Conservation (phyloP, 2,329 filamentous ascomycete species). For the Curvularia sp. region DNA sequence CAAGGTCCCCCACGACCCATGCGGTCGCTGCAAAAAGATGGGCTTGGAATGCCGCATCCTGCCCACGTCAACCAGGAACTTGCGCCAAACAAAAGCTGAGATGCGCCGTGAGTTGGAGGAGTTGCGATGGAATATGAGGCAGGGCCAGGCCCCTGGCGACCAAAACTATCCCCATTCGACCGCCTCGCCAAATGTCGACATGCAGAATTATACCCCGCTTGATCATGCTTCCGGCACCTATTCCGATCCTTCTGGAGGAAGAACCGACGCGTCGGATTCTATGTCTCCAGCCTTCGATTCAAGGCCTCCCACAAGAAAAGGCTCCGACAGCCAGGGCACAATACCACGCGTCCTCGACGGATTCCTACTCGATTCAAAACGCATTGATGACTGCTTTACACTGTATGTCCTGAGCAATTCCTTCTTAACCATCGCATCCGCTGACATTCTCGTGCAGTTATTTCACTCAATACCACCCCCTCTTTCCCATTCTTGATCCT, state of each 20-base stretch:
- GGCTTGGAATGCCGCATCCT: conserved; percentile 46
- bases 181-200: conserved; percentile 38
- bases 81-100: conserved; percentile 49
- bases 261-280: conserved; percentile 39
- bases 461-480: conserved; percentile 44
- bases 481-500: conserved; percentile 46
- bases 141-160: conserved; percentile 34
- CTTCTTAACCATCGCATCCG: not conserved
- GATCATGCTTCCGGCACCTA: conserved; percentile 37
- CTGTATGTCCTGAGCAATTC: conserved; percentile 29
- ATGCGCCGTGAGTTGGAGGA: conserved; percentile 49
- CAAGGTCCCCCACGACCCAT: conserved; percentile 48
- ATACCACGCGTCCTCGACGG: conserved; percentile 40
- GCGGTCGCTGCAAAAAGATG: conserved; percentile 47
- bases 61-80: conserved; percentile 47
- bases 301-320: conserved; percentile 34
- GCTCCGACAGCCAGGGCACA: conserved; percentile 31
- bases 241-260: conserved; percentile 35
- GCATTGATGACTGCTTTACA: conserved; percentile 47
- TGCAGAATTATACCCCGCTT: conserved; percentile 36
- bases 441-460: conserved; percentile 36
- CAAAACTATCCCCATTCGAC: conserved; percentile 36
- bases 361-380: conserved; percentile 43
- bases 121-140: conserved; percentile 46
- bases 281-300: conserved; percentile 41